Base-by-base conservation (phyloP, 441 rosid genomes). In the Pelargonium cotyledonis region DNA sequence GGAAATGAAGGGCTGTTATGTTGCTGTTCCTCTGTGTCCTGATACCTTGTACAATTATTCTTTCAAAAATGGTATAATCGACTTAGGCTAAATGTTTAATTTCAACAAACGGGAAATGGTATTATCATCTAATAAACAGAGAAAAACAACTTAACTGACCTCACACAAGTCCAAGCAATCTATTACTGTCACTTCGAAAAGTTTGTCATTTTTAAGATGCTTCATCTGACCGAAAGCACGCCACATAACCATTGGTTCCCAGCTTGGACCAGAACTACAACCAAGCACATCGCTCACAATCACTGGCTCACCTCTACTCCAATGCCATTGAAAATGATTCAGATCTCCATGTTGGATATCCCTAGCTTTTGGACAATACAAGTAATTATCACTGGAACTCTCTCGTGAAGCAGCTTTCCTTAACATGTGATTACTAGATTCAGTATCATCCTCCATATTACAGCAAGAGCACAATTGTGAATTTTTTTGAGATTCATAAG, bases 211-310 rank as follows among this genome's bases (percentile, higher is more conserved):
- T 21, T 81, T 86, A 19, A 35, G 60, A 65, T 76, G 72, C 16
- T 44, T 78, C 35, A 72, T 71, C 75, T 88, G 88, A 63, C 93
- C 93, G 69, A 85, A 85, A 61, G 94, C 98, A 74, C 96, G 96
- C 86, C 86, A 85, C 95, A 90, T 87, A 70, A 92, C 96, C 87
- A 82, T 75, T 66, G 98, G 98, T 68, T 90, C 98, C 98, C 98
- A 90, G 80, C 98, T 92, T 75, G 90, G 79, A 3, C 95, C 96
- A 79, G 81, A 71, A 29, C 84, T 78, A 74, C 79, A 85, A 69
- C 88, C 88, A 75, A 90, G 94, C 60, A 84, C 95, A 79, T 88
- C 79, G 47, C 85, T 82, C 66, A 90, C 94, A 72, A 92, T 57
- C 69, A 90, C 90, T 64, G 97, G 98, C 84, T 92, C 88, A 3